Base-by-base conservation (phyloP, 108 stramenopile genomes). In the Cylindrotheca fusiformis region DNA sequence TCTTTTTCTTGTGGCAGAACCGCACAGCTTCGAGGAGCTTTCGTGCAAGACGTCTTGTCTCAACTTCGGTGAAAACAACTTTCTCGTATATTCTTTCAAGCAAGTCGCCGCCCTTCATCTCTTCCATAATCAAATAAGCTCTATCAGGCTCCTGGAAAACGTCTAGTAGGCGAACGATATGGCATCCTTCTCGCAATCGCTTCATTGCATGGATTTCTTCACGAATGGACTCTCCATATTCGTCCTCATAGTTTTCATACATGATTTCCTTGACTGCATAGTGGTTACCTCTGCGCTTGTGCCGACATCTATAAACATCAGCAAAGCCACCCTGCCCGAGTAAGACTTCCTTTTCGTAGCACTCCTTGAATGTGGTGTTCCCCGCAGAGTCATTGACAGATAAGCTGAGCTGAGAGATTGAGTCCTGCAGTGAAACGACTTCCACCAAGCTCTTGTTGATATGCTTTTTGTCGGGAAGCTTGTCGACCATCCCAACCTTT, bases 81-180 rank as follows among this genome's bases (percentile, higher is more conserved):
- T 82, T 84, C 10, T 74, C 63, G 18, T 77, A 80, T 52, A 95
- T 83, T 17, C 80, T 77, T 57, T 85, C 87, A 36, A 95, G 86
- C 31, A 95, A 76, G 73, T 95, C 94, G 17, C 94, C 94, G 22
- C 94, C 94, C 31, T 52, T 60, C 71, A 81, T 79, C 23, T 75
- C 56, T 77, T 93, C 91, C 55, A 88, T 76, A 51, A 91, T 79
- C 49, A 90, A 67, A 68, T 83, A 86, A 28, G 71, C 73, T 25
- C 51, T 23, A 8, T 58, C 46, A 12, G 55, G 53, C 33, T 80
- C 82, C 19, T 79, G 60, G 61, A 83, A 86, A 68, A 86, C 79
- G 55, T 87, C 87, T 20, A 82, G 67, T 28, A 87, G 75, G 41
- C 64, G 56, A 65, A 91, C 66, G 53, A 91, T 85, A 61, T 88